phyloP scores from a whole-genome alignment of 306 rosid species.

The Betula pendula region DNA sequence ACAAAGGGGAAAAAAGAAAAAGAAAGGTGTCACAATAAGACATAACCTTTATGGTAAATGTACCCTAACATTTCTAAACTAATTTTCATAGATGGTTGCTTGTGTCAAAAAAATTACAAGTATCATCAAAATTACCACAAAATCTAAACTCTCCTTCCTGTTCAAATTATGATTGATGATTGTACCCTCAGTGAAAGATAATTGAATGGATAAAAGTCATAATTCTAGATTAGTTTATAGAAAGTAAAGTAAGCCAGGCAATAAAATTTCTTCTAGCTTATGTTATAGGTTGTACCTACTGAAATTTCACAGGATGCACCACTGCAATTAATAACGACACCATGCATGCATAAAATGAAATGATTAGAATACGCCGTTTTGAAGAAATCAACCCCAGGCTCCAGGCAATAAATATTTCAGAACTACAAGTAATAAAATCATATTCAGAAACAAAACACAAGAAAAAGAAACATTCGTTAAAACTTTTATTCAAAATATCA shows the following conservation, averaged over 20 bases:
- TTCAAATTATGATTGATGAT: too few relatives aligned
- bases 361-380: background rate
- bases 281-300: background rate
- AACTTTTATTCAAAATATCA: slow-evolving; percentile 27
- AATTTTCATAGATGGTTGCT: too few relatives aligned
- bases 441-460: slow-evolving; percentile 24
- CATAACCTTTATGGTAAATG: too few relatives aligned
- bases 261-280: background rate
- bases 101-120: too few relatives aligned
- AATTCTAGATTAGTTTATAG: too few relatives aligned
- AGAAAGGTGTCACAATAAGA: too few relatives aligned
- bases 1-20: too few relatives aligned
- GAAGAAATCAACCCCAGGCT: background rate
- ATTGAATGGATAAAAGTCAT: too few relatives aligned
- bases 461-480: slow-evolving; percentile 23
- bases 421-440: slow-evolving; percentile 8
- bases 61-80: too few relatives aligned
- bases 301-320: background rate
- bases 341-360: background rate
- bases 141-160: too few relatives aligned
- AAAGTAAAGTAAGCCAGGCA: background rate
- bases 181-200: too few relatives aligned
- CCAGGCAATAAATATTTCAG: slow-evolving; percentile 9
- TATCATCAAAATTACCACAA: too few relatives aligned
- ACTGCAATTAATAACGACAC: background rate